These are phyloP conservation scores for Penicillium parvum DNA, from an alignment of 495 filamentous ascomycete genomes.

Conservation along the genomic window DNA sequence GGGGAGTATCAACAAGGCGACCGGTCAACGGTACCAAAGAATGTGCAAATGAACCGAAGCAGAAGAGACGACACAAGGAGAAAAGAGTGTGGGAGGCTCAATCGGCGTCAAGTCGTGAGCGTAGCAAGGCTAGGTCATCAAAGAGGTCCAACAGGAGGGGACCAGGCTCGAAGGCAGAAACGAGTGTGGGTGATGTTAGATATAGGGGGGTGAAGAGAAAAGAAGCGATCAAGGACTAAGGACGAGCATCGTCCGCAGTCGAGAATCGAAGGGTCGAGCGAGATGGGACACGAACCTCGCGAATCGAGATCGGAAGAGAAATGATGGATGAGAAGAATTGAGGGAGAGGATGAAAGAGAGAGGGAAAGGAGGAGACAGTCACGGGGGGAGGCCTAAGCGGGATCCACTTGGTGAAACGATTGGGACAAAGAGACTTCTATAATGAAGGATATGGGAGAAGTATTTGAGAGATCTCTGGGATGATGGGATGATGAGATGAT, in stretches of 20 bases:
- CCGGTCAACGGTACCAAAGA: slow-evolving; percentile 27
- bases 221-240: slow-evolving; percentile 12
- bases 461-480: neutral
- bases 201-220: no score
- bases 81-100: slow-evolving; percentile 35
- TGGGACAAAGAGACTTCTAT: neutral
- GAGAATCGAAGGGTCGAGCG: neutral
- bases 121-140: slow-evolving; percentile 28
- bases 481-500: no score
- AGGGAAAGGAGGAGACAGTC: slow-evolving; percentile 8
- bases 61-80: slow-evolving; percentile 1
- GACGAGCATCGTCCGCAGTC: slow-evolving; percentile 27
- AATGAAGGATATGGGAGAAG: neutral
- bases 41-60: slow-evolving; percentile 12
- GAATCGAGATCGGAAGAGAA: slow-evolving; percentile 16
- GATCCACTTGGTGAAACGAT: neutral
- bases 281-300: neutral
- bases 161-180: slow-evolving; percentile 13
- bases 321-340: no score
- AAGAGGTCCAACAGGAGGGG: slow-evolving; percentile 9
- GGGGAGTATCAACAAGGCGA: slow-evolving; percentile 18
- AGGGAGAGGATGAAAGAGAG: slow-evolving; percentile 2
- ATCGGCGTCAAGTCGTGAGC: slow-evolving; percentile 43
- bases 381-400: slow-evolving; percentile 3
- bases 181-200: slow-evolving; percentile 22